These are phyloP conservation scores for Kalaharituber pfeilii DNA, from an alignment of 2,329 filamentous ascomycete species.

Conservation along the genomic window DNA sequence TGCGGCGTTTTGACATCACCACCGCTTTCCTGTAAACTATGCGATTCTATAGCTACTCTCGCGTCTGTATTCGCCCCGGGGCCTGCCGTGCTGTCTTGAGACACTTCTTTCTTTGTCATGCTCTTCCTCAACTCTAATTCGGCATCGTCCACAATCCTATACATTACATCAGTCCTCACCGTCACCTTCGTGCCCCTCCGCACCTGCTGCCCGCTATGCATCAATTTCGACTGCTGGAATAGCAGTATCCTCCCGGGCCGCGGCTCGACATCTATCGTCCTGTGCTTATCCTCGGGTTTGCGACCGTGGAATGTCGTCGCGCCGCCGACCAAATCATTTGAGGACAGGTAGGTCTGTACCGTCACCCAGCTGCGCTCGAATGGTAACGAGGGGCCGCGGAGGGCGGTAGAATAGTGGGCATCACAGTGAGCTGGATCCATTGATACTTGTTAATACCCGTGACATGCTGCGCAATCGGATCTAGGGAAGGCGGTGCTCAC, in stretches of 20 bases:
- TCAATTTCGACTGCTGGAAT: slow-evolving; percentile 38
- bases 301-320: slow-evolving; percentile 36
- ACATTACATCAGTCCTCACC: slow-evolving; percentile 38
- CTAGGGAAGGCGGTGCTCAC: slow-evolving; percentile 18
- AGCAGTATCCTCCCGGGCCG: slow-evolving; percentile 42
- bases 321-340: slow-evolving; percentile 35
- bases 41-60: too few relatives aligned
- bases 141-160: slow-evolving; percentile 6
- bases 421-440: slow-evolving; percentile 14
- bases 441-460: not conserved
- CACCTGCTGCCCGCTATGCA: slow-evolving; percentile 40
- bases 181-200: slow-evolving; percentile 38
- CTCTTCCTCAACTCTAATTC: too few relatives aligned
- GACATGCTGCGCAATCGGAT: not conserved
- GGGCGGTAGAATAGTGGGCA: slow-evolving; percentile 12
- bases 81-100: too few relatives aligned
- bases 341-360: slow-evolving; percentile 30
- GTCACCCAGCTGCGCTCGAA: slow-evolving; percentile 21
- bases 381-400: slow-evolving; percentile 37
- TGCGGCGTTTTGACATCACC: too few relatives aligned
- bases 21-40: too few relatives aligned
- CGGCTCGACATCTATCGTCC: slow-evolving; percentile 37
- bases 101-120: too few relatives aligned
- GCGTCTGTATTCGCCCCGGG: too few relatives aligned
- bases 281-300: slow-evolving; percentile 27